Base-by-base conservation (phyloP, 306 rosid genomes). In the Hippophae rhamnoides region DNA sequence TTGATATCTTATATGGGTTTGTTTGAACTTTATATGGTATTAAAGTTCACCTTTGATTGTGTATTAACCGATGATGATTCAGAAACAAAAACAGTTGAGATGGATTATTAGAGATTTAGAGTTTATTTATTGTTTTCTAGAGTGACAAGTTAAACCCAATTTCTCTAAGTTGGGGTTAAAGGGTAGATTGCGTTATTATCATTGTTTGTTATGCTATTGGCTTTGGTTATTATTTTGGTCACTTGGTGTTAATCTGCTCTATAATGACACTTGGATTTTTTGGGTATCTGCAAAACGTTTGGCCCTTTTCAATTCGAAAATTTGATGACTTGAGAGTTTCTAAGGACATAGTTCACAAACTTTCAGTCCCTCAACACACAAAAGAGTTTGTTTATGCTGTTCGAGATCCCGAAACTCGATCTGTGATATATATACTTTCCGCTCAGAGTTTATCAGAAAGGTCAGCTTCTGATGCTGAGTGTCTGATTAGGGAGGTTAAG, bases 341-440 rank as follows among this genome's bases (percentile, higher is more conserved):
- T 2, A 76, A 72, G 45, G 72, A 73, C 43, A 54, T 82, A 49
- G 94, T 89, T 26, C 45, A 61, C 42, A 83, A 85, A 38, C 84
- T 89, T 46, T 13, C 61, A 3, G 45, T 89, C 13, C 79, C 94
- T 1, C 78, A 89, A 5, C 71, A 68, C 27, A 83, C 94, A 0
- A 89, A 89, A 57, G 81, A 81, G 41, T 89, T 89, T 56, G 81
- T 89, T 27, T 89, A 70, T 9, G 94, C 94, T 0, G 41, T 85
- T 25, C 75, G 74, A 40, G 85, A 83, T 13, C 77, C 88, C 3
- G 61, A 81, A 61, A 76, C 80, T 9, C 74, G 54, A 58, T 83
- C 94, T 50, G 62, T 83, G 5, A 63, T 89, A 64, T 85, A 85
- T 80, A 64, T 89, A 18, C 83, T 89, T 40, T 86, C 94, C 7